Percentiles rank a stretch among this genome's conserved stretches.
phyloP scores from a whole-genome alignment of 164 flowering plant genomes.

The Piper betle region DNA sequence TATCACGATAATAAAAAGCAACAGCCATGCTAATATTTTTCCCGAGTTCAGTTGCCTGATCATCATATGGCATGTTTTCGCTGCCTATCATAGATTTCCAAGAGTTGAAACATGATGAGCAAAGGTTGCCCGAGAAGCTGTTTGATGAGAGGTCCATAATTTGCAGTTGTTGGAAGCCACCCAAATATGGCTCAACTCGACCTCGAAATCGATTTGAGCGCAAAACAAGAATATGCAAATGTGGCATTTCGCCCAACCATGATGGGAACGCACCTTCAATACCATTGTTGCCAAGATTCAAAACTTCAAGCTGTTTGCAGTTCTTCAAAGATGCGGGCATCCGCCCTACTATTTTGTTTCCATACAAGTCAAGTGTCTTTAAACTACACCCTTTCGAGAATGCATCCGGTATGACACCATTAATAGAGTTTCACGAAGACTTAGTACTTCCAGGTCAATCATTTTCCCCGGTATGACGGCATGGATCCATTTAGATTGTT shows the following conservation, averaged over 20 bases:
- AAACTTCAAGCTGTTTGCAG: constrained; percentile 36
- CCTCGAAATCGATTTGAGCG: no score
- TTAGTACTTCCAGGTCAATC: constrained; percentile 18
- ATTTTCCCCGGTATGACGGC: constrained; percentile 16
- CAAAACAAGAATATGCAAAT: constrained; percentile 42
- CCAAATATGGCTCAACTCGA: no score
- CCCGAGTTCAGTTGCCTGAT: no score
- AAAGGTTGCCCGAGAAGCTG: no score
- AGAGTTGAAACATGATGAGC: no score
- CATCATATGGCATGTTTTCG: no score
- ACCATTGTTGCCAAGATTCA: constrained; percentile 45
- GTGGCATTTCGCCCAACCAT: constrained; percentile 20
- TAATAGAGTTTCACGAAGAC: constrained; percentile 26
- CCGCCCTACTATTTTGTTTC: constrained; percentile 35
- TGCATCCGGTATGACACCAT: constrained; percentile 23
- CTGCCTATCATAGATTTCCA: no score
- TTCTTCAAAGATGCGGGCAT: constrained; percentile 38
- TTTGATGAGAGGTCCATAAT: no score
- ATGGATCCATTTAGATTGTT: no score
- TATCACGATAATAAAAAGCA: no score
- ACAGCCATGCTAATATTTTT: no score
- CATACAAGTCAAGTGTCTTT: constrained; percentile 29
- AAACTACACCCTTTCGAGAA: constrained; percentile 23
- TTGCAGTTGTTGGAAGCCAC: no score
- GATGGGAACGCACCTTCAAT: constrained; percentile 38